These are phyloP conservation scores for Bryoglossum gracile DNA, from an alignment of 495 filamentous ascomycete genomes.

Conservation along the genomic window DNA sequence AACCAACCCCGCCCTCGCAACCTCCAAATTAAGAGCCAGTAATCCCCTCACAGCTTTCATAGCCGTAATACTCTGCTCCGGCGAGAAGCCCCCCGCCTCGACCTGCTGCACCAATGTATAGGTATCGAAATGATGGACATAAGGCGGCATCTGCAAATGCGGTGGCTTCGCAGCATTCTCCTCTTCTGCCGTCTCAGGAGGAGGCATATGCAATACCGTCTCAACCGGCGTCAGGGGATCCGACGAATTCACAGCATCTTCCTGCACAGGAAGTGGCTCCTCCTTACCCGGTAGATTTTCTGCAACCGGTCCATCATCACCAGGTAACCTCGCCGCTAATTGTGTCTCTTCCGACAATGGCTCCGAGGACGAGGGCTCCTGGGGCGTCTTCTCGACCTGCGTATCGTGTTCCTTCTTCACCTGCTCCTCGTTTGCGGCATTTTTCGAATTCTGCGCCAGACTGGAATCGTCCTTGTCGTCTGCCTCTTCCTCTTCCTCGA, in stretches of 20 bases:
- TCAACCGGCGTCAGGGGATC: constrained; percentile 32
- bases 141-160: constrained; percentile 63
- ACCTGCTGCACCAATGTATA: constrained; percentile 79
- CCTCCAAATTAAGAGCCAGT: constrained; percentile 68
- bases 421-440: not conserved
- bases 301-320: constrained; percentile 6
- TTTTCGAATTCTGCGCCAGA: constrained; percentile 3
- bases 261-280: constrained; percentile 15
- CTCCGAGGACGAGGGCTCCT: constrained; percentile 10
- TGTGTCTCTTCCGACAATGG: constrained; percentile 22
- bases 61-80: constrained; percentile 61
- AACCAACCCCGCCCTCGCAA: constrained; percentile 68
- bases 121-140: constrained; percentile 95
- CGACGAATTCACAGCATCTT: constrained; percentile 17
- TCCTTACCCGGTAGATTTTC: constrained; percentile 1
- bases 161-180: constrained; percentile 37
- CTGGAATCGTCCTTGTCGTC: constrained; percentile 20
- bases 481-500: constrained; percentile 21
- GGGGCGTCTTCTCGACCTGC: not conserved
- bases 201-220: constrained; percentile 24
- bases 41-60: constrained; percentile 85
- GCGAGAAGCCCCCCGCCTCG: constrained; percentile 56
- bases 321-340: constrained; percentile 16
- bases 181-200: constrained; percentile 34
- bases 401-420: constrained; percentile 6